phyloP scores from a whole-genome alignment of 768 basidiomycete species.

The Leccinellum luteum region DNA sequence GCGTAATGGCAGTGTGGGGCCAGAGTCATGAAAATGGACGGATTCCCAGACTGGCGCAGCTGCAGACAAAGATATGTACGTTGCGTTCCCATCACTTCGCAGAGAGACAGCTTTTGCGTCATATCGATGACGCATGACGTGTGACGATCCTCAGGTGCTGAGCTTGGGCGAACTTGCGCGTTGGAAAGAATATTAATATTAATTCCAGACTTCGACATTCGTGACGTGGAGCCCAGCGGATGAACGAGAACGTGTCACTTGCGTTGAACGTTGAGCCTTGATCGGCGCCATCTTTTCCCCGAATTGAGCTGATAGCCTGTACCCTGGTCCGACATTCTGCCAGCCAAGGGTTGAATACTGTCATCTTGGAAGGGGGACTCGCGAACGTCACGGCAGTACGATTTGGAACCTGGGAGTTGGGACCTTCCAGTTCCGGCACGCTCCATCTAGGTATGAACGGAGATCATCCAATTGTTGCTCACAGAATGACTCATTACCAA shows the following conservation, averaged over 20 bases:
- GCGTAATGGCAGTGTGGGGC: not conserved
- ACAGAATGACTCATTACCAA: not conserved
- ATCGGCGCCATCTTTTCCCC: not conserved
- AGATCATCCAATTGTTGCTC: not conserved
- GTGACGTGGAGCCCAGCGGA: not conserved
- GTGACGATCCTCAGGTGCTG: not conserved
- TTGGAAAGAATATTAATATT: not conserved
- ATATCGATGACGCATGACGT: not conserved
- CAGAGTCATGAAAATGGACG: not conserved
- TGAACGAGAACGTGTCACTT: not conserved
- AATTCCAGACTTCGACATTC: not conserved
- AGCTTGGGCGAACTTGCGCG: not conserved
- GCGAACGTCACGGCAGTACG: not conserved
- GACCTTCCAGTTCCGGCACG: not conserved
- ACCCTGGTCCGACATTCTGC: not conserved
- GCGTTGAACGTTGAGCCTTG: not conserved
- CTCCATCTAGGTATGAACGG: not conserved
- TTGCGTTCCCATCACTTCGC: not conserved
- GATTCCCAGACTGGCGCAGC: not conserved
- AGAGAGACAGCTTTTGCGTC: not conserved
- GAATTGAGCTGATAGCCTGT: not conserved
- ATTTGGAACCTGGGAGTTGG: not conserved
- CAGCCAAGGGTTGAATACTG: not conserved
- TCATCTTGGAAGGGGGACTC: not conserved
- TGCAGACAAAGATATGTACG: not conserved